Percentiles rank a stretch among this genome's conserved stretches.
These are phyloP conservation scores for Linanthus parryae DNA, from an alignment of 148 eudicot genomes.

Conservation along the genomic window DNA sequence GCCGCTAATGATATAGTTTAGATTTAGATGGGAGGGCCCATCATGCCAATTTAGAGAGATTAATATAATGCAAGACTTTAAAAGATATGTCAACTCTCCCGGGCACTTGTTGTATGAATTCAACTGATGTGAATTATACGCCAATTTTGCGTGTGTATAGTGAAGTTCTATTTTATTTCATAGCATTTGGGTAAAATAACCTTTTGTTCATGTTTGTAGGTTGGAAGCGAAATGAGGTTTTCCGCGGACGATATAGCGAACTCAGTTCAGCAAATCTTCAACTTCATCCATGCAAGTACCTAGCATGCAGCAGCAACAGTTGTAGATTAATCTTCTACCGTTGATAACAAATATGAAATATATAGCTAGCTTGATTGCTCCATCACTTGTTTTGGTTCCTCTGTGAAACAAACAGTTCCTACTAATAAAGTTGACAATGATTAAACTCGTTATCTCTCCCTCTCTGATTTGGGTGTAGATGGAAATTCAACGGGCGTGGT, in stretches of 20 bases:
- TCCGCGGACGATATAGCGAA: slow-evolving; percentile 84
- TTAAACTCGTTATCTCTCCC: no score
- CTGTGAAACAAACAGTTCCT: no score
- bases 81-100: background rate
- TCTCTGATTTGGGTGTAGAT: no score
- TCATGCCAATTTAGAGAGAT: background rate
- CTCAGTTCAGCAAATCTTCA: slow-evolving; percentile 79
- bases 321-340: no score
- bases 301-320: no score
- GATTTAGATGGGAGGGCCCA: no score
- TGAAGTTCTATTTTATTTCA: background rate
- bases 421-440: no score
- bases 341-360: no score
- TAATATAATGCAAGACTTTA: background rate
- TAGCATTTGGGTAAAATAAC: background rate
- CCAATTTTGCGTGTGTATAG: background rate
- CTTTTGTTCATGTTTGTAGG: slow-evolving; percentile 29
- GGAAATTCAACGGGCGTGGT: no score
- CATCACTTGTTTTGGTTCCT: no score
- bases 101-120: background rate
- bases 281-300: slow-evolving; percentile 67
- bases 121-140: background rate
- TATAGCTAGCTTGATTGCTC: no score
- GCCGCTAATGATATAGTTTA: no score
- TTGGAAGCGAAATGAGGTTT: slow-evolving; percentile 52